Conservation (phyloP, 768 basidiomycete species). For the Chiua virens region DNA sequence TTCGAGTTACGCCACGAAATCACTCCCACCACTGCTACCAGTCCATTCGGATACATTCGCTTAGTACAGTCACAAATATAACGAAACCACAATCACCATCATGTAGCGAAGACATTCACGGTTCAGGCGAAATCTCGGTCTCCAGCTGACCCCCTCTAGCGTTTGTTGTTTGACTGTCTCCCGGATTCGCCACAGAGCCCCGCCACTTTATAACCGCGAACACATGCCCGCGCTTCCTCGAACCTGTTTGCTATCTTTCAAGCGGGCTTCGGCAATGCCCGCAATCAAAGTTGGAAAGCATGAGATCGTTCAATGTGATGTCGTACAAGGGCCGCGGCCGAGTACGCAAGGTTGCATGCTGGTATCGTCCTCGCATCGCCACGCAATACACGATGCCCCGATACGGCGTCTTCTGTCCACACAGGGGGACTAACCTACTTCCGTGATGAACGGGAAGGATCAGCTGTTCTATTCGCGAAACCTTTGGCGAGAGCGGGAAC, state of each 20-base stretch:
- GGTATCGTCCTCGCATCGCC: neutral
- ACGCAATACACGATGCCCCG: neutral
- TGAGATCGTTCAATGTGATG: no score
- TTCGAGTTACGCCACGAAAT: conserved; percentile 50
- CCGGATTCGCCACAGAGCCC: conserved; percentile 11
- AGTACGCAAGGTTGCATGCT: conserved; percentile 25
- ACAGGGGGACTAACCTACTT: conserved; percentile 18
- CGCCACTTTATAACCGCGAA: conserved; percentile 13
- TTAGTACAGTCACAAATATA: conserved; percentile 14
- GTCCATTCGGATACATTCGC: no score
- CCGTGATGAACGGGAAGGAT: conserved; percentile 20
- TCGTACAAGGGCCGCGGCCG: no score
- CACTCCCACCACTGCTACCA: conserved; percentile 45
- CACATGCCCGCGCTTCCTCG: conserved; percentile 22
- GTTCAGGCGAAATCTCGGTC: neutral
- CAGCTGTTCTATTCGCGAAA: conserved; percentile 52
- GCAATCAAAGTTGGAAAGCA: no score
- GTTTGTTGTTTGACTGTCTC: conserved; percentile 39
- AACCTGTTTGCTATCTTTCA: conserved; percentile 35
- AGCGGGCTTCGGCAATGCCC: conserved; percentile 47
- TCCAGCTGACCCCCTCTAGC: conserved; percentile 40
- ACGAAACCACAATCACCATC: no score
- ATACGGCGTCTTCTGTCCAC: conserved; percentile 16
- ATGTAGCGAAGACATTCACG: neutral
- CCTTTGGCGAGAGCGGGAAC: conserved; percentile 38